These are phyloP conservation scores for Moesziomyces sp. DNA, from an alignment of 1,284 basidiomycete species.

Conservation along the genomic window DNA sequence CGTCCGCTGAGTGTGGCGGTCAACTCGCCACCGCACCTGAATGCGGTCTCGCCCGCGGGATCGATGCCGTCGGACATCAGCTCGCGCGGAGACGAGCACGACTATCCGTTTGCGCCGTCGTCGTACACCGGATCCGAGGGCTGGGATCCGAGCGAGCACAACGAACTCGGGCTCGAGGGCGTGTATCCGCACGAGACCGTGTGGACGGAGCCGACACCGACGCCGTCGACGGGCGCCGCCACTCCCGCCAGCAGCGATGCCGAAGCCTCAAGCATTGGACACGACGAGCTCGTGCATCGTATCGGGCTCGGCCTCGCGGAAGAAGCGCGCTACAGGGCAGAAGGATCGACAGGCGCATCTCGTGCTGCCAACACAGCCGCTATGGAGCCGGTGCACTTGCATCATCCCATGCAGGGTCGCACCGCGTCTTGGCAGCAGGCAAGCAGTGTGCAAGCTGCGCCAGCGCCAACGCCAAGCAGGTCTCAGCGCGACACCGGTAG, in stretches of 20 bases:
- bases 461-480: neutral
- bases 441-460: neutral
- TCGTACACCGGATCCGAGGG: slow-evolving; percentile 30
- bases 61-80: slow-evolving; percentile 57
- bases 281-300: slow-evolving; percentile 21
- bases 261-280: slow-evolving; percentile 10
- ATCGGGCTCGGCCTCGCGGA: slow-evolving; percentile 23
- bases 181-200: slow-evolving; percentile 47
- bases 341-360: neutral
- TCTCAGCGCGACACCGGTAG: neutral
- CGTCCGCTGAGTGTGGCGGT: slow-evolving; percentile 1
- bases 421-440: slow-evolving; percentile 4
- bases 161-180: slow-evolving; percentile 46
- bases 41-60: slow-evolving; percentile 46
- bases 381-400: slow-evolving; percentile 35
- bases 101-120: slow-evolving; percentile 25
- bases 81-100: slow-evolving; percentile 30
- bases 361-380: too few relatives aligned
- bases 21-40: slow-evolving; percentile 46
- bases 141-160: slow-evolving; percentile 19
- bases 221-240: slow-evolving; percentile 35
- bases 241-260: slow-evolving; percentile 35
- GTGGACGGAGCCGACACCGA: slow-evolving; percentile 38
- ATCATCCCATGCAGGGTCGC: slow-evolving; percentile 12
- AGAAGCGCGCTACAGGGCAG: neutral